Percentiles rank a stretch among this genome's conserved stretches.
Evolutionary conservation across 257 asterid genomes (phyloP).

Genomic region (Nyctanthes arbortristis): DNA sequence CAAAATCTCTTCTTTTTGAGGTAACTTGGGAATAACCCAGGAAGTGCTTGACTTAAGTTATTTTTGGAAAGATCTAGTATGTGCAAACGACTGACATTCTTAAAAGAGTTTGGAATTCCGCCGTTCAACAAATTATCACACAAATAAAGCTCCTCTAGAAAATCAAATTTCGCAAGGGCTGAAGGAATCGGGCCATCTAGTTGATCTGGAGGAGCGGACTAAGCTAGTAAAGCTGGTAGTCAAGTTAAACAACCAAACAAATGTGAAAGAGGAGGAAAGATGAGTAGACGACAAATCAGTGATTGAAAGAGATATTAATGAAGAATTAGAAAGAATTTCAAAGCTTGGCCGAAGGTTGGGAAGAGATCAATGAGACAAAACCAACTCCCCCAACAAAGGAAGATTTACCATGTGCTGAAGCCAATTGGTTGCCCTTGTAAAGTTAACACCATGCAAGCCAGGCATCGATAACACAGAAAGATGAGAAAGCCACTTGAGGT

Average conservation of each 20-base stretch:
- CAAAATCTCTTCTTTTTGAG: neutral
- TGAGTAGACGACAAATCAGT: neutral
- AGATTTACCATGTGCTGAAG: slow-evolving; percentile 16
- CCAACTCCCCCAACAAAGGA: slow-evolving; percentile 15
- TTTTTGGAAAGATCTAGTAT: neutral
- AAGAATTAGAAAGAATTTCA: neutral
- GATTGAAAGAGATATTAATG: slow-evolving; percentile 13
- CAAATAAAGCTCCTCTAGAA: too few species aligned
- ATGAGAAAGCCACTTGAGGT: slow-evolving; percentile 19
- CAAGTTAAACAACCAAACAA: slow-evolving; percentile 21
- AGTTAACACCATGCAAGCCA: neutral
- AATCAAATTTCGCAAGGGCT: too few species aligned
- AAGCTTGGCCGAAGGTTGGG: neutral
- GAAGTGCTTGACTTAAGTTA: neutral
- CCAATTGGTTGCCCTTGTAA: slow-evolving; percentile 11
- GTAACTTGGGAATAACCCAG: slow-evolving; percentile 2
- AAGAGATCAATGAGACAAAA: neutral
- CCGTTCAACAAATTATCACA: too few species aligned
- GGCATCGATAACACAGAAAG: neutral
- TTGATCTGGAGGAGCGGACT: slow-evolving; percentile 16
- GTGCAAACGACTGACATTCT: slow-evolving; percentile 21
- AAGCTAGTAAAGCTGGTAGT: slow-evolving; percentile 12
- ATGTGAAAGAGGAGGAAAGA: slow-evolving; percentile 11
- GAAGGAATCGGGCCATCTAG: slow-evolving; percentile 27
- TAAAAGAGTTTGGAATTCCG: slow-evolving; percentile 29